Percentiles rank a stretch among this genome's conserved stretches.
phyloP scores from a whole-genome alignment of 129 eudicot species.

The Centaurea solstitialis region DNA sequence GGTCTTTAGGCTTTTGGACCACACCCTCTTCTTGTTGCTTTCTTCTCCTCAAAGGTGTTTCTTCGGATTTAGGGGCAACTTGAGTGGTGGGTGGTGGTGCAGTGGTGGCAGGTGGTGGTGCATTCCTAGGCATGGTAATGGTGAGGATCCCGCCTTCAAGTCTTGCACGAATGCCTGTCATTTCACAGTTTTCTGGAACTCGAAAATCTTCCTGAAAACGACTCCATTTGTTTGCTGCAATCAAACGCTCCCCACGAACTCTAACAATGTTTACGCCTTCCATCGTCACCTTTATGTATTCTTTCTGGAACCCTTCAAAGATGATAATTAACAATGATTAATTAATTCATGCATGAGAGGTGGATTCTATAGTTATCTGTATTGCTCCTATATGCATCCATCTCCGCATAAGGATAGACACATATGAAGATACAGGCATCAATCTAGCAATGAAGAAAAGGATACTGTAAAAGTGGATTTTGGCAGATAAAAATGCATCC shows the following conservation, averaged over 20 bases:
- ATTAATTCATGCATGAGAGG: background rate
- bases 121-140: conserved; percentile 51
- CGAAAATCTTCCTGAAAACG: conserved; percentile 61
- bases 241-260: conserved; percentile 62
- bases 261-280: conserved; percentile 59
- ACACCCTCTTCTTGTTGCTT: background rate
- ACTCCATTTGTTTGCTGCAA: conserved; percentile 65
- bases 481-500: too few species aligned
- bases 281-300: conserved; percentile 54
- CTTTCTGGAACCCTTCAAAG: conserved; percentile 52
- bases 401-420: too few species aligned
- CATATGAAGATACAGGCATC: too few species aligned
- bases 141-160: conserved; percentile 56
- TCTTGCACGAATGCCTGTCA: conserved; percentile 49
- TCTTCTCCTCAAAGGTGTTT: background rate
- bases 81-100: conserved; percentile 10
- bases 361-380: too few species aligned
- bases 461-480: too few species aligned
- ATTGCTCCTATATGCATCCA: too few species aligned
- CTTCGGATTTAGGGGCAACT: background rate
- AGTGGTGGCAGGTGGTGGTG: background rate
- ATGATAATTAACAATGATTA: background rate
- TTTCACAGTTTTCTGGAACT: conserved; percentile 49
- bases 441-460: too few species aligned
- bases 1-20: background rate